Base-by-base conservation (phyloP, 192 early-diverging fungal species). In the Podila epigama region DNA sequence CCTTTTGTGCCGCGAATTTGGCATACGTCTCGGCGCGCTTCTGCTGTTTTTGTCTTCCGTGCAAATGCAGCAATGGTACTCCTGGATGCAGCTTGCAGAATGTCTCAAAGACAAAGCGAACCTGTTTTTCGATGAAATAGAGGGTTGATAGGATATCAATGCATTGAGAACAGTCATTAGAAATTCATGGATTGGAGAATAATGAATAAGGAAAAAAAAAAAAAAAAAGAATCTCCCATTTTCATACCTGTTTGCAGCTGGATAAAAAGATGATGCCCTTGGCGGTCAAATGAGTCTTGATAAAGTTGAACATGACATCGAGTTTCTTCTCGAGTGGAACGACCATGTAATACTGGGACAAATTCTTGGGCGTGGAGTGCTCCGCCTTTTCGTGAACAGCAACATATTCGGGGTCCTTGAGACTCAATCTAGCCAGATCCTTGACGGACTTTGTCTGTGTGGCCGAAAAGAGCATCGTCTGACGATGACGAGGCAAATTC, bases 1-100 rank as follows among this genome's bases (percentile, higher is more conserved):
- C 83, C 61, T 89, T 90, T 69, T 89, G 93, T 12, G 86, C 81
- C 22, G 87, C 91, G 68, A 98, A 99, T 56, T 91, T 86, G 58
- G 94, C 91, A 73, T 97, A 99, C 48, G 98, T 97, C 71, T 95
- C 95, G 2, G 97, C 86, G 62, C 97, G 88, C 70, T 93, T 94
- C 53, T 89, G 87, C 79, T 99, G 97, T 79, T 97, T 97, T 83
- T 99, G 97, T 70, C 96, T 97, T 41, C 97, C 97, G 68, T 99
- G 96, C 39, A 99, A 78, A 67, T 95, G 95, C 66, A 95, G 80
- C 18, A 99, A 79, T 16, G 93, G 93, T 18, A 96, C 85, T 69
- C 97, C 97, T 25, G 95, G 95, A 53, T 96, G 95, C 64, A 98
- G 85, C 82, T 94, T 95, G 82, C 94, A 93, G 61, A 99, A 99